Evolutionary conservation across 2,329 filamentous ascomycete genomes (phyloP), one percentile per base, ranked within the genome.

Genomic region (Ophiobolus disseminans): DNA sequence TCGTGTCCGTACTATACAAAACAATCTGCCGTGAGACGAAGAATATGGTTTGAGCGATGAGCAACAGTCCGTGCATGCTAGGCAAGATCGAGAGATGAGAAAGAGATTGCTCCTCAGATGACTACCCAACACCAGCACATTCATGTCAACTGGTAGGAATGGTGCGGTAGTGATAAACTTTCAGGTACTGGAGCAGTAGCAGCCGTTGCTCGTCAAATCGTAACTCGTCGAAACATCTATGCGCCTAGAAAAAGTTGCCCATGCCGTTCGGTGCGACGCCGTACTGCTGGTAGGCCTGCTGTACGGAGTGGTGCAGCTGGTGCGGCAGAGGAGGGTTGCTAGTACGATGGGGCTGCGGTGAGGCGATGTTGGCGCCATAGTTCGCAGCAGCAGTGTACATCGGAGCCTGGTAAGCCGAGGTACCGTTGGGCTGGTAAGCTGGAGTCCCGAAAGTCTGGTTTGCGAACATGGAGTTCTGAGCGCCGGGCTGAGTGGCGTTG

Each of bases 161-260:
- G 51, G 46, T 53, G 60, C 42, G 45, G 28, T 62, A 56, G 40
- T 48, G 50, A 62, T 61, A 46, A 50, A 54, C 51, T 39, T 45
- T 26, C 41, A 50, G 36, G 45, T 58, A 54, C 40, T 40, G 52
- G 38, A 47, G 51, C 53, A 52, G 63, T 55, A 35, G 55, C 46
- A 51, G 64, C 65, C 66, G 65, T 82, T 78, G 64, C 78, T 82
- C 46, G 80, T 77, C 11, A 82, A 54, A 77, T 80, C 55, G 74
- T 76, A 52, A 76, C 72, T 82, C 80, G 62, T 82, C 55, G 60
- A 45, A 40, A 43, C 22, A 21, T 23, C 13, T 16, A 11, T 31
- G 21, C 17, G 53, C 59, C 30, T 59, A 82, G 49, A 81, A 63
- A 52, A 80, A 78, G 7, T 66, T 78, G 1, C 78, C 77, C 31